Evolutionary conservation across 352 stramenopile species (phyloP), one percentile per base, ranked within the genome.

Genomic region (Globisporangium splendens): DNA sequence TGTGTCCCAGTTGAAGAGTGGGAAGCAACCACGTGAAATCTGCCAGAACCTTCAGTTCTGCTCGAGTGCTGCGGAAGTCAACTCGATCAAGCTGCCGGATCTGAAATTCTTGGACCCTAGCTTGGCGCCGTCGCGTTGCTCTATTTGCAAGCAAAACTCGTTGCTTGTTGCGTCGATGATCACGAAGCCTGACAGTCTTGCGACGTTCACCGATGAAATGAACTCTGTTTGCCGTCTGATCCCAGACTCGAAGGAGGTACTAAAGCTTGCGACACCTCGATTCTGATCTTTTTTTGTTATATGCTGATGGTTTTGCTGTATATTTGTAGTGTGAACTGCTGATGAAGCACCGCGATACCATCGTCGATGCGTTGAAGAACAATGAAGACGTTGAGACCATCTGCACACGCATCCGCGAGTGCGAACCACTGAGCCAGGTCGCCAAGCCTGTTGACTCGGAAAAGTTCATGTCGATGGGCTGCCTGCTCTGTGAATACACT

Each of bases 401-500:
- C 17, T 91, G 80, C 49, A 66, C 61, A 1, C 68, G 70, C 20
- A 80, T 89, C 47, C 49, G 59, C 20, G 70, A 70, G 41, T 91
- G 78, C 59, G 59, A 49, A 6, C 12, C 56, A 20, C 7, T n/a
- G 15, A 41, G 42, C 5, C 44, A 61, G 11, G 31, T 28, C 0
- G 38, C 62, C 18, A 49, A 78, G 13, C 50, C 58, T 11, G 52
- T 51, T 0, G 47, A 68, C 17, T 54, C 18, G 5, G 57, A 79
- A 18, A 72, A 73, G 41, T 69, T 68, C 4, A 77, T 85, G 58
- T 80, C 73, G 12, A 69, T 91, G 50, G 64, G 80, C 39, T 95
- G 85, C 52, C 55, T 95, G 21, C 75, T 93, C 48, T 95, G 85
- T 33, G 80, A 95, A 61, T 88, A 88, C 70, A 90, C 78, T 31